Evolutionary conservation across 1,284 basidiomycete genomes (phyloP).

Genomic region (Mycena sp.): DNA sequence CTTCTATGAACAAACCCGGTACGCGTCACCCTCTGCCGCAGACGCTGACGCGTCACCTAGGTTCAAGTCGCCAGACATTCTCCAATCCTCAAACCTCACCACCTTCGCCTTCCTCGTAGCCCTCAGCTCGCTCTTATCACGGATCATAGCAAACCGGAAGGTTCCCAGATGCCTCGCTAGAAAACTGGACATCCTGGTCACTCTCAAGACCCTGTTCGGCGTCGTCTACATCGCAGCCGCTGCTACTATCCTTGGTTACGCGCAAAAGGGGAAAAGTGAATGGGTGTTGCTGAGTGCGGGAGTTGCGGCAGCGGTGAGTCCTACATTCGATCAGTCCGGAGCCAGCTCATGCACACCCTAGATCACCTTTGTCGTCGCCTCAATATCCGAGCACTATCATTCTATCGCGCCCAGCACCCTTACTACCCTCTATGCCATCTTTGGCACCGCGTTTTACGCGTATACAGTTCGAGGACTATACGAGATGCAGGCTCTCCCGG

Average conservation of each 20-base stretch:
- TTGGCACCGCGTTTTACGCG: slow-evolving; percentile 10
- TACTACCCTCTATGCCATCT: slow-evolving; percentile 6
- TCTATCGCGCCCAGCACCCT: slow-evolving; percentile 17
- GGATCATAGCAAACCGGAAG: slow-evolving; percentile 5
- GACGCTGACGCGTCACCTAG: no score
- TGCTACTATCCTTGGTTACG: background rate
- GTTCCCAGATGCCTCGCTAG: background rate
- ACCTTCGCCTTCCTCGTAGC: background rate
- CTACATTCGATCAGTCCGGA: background rate
- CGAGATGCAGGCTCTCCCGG: background rate
- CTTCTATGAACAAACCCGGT: background rate
- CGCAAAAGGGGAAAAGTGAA: background rate
- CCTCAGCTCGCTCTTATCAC: background rate
- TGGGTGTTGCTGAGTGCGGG: slow-evolving; percentile 3
- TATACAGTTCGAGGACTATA: background rate
- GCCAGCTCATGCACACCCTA: background rate
- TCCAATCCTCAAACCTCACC: slow-evolving; percentile 1
- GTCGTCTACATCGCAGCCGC: background rate
- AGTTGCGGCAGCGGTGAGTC: slow-evolving; percentile 5
- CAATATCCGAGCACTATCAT: slow-evolving; percentile 16
- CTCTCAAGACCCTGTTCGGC: background rate
- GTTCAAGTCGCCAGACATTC: slow-evolving; percentile 2
- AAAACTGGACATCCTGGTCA: background rate
- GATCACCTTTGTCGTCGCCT: slow-evolving; percentile 7
- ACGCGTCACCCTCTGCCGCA: background rate